phyloP scores from a whole-genome alignment of 2,329 filamentous ascomycete species.

The Podosphaera fusca region DNA sequence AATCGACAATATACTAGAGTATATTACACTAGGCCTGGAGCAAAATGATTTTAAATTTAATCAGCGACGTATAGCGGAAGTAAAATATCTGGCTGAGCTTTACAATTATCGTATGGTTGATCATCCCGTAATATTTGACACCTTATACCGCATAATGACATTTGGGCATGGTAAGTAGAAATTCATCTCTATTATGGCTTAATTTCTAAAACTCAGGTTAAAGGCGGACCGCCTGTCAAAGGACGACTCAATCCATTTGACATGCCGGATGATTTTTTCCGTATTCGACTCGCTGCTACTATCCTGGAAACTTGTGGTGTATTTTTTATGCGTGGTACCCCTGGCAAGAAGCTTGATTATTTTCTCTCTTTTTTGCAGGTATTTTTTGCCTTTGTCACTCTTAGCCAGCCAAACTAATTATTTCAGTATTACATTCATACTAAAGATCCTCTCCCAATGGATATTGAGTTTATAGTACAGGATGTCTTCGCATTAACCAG shows the following conservation, averaged over 20 bases:
- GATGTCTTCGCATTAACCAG: slow-evolving; percentile 70
- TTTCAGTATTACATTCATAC: slow-evolving; percentile 69
- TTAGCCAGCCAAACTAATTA: slow-evolving; percentile 6
- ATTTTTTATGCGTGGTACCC: slow-evolving; percentile 81
- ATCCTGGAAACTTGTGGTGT: slow-evolving; percentile 87
- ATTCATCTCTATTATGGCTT: slow-evolving; percentile 18
- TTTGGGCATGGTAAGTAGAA: slow-evolving; percentile 45
- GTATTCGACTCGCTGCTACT: slow-evolving; percentile 72
- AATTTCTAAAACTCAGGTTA: slow-evolving; percentile 11
- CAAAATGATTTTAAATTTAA: slow-evolving; percentile 96
- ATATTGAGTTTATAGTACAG: slow-evolving; percentile 89
- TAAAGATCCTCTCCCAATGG: slow-evolving; percentile 80
- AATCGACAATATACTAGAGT: slow-evolving; percentile 78
- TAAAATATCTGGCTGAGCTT: slow-evolving; percentile 87
- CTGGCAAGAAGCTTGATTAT: slow-evolving; percentile 94
- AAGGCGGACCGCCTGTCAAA: slow-evolving; percentile 55
- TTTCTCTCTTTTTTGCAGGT: slow-evolving; percentile 89
- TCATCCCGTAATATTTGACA: slow-evolving; percentile 85
- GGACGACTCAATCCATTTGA: slow-evolving; percentile 60
- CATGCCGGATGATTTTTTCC: slow-evolving; percentile 83
- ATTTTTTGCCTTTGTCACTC: slow-evolving; percentile 3
- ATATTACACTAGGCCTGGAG: slow-evolving; percentile 69
- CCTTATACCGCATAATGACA: slow-evolving; percentile 79
- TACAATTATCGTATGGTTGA: slow-evolving; percentile 97
- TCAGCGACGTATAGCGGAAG: slow-evolving; percentile 79